Evolutionary conservation across 2,329 filamentous ascomycete species (phyloP).

Genomic region (Trichoderma pleuroti): DNA sequence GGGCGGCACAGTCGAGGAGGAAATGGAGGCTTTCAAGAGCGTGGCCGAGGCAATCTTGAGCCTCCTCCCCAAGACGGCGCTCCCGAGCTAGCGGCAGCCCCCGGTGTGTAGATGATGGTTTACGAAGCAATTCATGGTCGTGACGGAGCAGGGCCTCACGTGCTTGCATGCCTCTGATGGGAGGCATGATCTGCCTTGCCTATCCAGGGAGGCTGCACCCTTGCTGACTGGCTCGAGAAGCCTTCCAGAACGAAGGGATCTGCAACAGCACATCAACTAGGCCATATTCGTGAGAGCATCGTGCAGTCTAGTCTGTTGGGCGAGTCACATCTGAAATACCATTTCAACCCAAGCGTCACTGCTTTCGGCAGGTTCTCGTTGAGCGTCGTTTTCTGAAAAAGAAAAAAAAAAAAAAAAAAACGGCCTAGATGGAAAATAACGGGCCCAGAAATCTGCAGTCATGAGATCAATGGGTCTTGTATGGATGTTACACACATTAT

Average conservation of each 20-base stretch:
- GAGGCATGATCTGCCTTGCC: neutral
- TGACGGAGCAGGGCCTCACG: neutral
- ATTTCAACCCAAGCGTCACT: neutral
- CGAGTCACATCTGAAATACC: neutral
- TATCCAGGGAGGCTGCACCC: neutral
- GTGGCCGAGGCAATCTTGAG: slow-evolving; percentile 64
- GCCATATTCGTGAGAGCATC: neutral
- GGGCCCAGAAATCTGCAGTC: neutral
- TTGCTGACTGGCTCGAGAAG: neutral
- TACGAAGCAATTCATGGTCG: neutral
- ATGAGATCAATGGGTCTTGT: neutral
- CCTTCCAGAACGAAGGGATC: slow-evolving; percentile 1
- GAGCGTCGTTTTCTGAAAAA: neutral
- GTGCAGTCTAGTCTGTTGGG: neutral
- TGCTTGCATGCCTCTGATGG: neutral
- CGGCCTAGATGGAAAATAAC: neutral
- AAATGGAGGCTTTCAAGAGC: slow-evolving; percentile 80
- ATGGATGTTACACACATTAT: neutral
- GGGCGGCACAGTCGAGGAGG: slow-evolving; percentile 83
- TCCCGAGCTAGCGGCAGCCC: neutral
- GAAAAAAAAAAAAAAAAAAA: neutral
- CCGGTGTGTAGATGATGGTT: neutral
- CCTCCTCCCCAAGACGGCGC: neutral
- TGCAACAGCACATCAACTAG: neutral
- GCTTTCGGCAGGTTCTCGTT: neutral